phyloP scores from a whole-genome alignment of 2,329 filamentous ascomycete species.

The Pestalotiopsis sp. region DNA sequence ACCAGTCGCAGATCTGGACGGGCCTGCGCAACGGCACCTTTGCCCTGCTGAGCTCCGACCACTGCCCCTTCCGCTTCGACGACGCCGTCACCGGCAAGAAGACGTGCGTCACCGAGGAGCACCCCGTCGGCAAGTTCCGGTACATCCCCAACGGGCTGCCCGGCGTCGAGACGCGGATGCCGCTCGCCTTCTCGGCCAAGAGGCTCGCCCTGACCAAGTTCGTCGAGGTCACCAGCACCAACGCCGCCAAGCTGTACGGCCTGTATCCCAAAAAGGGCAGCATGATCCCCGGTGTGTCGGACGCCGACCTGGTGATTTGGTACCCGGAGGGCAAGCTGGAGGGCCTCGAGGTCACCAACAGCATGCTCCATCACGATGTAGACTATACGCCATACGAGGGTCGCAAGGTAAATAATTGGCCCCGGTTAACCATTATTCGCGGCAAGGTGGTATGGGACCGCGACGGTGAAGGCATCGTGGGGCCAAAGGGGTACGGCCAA shows the following conservation, averaged over 20 bases:
- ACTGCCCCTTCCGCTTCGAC: slow-evolving; percentile 53
- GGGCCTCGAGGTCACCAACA: slow-evolving; percentile 50
- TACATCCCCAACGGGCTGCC: slow-evolving; percentile 62
- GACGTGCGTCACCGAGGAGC: slow-evolving; percentile 45
- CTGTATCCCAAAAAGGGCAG: slow-evolving; percentile 54
- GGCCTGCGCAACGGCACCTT: slow-evolving; percentile 55
- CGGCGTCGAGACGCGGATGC: slow-evolving; percentile 59
- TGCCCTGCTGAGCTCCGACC: slow-evolving; percentile 46
- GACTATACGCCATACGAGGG: slow-evolving; percentile 68
- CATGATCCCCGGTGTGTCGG: slow-evolving; percentile 50
- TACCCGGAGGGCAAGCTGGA: slow-evolving; percentile 49
- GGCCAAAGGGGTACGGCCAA: slow-evolving; percentile 26
- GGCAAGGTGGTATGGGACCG: slow-evolving; percentile 62
- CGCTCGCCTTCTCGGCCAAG: slow-evolving; percentile 44
- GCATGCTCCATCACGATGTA: slow-evolving; percentile 61
- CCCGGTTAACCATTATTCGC: slow-evolving; percentile 61
- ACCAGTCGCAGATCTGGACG: slow-evolving; percentile 54
- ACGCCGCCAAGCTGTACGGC: slow-evolving; percentile 61
- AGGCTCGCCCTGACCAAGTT: slow-evolving; percentile 50
- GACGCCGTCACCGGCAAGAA: slow-evolving; percentile 50
- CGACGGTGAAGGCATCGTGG: slow-evolving; percentile 52
- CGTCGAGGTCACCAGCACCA: slow-evolving; percentile 57
- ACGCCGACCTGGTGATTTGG: slow-evolving; percentile 63
- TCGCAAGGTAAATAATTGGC: slow-evolving; percentile 59
- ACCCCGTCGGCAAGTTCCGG: slow-evolving; percentile 50